These are phyloP conservation scores for Nannochloropsis salina DNA, from an alignment of 108 stramenopile species.

Conservation along the genomic window DNA sequence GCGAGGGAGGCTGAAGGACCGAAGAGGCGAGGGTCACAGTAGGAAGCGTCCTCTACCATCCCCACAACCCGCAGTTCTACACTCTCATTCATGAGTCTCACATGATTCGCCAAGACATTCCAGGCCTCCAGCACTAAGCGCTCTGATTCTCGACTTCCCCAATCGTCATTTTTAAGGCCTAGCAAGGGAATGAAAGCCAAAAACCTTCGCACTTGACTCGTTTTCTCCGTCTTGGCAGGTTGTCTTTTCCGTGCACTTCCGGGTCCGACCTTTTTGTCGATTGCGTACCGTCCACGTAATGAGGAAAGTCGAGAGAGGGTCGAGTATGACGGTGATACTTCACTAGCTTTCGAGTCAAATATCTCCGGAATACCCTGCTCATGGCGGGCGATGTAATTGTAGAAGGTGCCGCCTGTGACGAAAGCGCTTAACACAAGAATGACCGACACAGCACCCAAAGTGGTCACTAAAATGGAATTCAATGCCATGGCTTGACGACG, in stretches of 20 bases:
- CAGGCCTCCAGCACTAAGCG: not conserved
- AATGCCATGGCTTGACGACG: not conserved
- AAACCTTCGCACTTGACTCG: not conserved
- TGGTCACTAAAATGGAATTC: not conserved
- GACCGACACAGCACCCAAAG: not conserved
- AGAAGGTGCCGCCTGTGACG: not conserved
- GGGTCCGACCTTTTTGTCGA: too few relatives aligned
- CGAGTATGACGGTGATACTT: too few relatives aligned
- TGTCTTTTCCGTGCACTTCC: too few relatives aligned
- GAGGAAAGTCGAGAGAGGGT: too few relatives aligned
- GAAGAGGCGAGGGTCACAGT: slow-evolving; percentile 3
- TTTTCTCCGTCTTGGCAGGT: too few relatives aligned
- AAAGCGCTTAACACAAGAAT: not conserved
- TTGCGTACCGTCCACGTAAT: too few relatives aligned
- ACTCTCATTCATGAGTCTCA: not conserved
- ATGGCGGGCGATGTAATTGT: not conserved
- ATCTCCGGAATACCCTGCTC: not conserved
- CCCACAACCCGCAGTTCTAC: not conserved
- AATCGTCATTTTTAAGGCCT: not conserved
- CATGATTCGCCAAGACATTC: not conserved
- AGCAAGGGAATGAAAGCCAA: not conserved
- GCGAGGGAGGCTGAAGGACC: not conserved
- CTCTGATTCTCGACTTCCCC: not conserved
- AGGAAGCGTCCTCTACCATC: not conserved
- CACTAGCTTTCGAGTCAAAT: too few relatives aligned